Conservation (phyloP, 306 rosid genomes). For the Cucumis cinereus region DNA sequence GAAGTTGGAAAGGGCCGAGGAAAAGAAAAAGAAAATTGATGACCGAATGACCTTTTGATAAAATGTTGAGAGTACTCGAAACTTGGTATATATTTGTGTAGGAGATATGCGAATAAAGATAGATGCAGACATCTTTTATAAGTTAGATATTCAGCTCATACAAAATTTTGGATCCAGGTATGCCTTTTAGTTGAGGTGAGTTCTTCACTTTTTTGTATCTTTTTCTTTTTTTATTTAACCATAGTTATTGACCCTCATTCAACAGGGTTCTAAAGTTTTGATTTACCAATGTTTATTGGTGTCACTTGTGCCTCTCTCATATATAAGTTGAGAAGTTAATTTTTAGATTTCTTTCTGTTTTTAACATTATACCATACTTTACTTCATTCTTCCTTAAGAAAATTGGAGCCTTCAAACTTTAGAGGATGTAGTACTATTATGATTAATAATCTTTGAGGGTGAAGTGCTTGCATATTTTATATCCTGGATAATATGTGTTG, state of each 20-base stretch:
- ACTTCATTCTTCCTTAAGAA: neutral
- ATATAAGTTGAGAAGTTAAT: neutral
- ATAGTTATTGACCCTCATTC: neutral
- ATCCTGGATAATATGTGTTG: neutral
- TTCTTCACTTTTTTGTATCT: neutral
- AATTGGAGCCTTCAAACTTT: too few relatives aligned
- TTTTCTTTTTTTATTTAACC: neutral
- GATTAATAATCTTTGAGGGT: too few relatives aligned
- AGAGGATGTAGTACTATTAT: too few relatives aligned
- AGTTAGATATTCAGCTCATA: neutral
- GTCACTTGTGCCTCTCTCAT: neutral
- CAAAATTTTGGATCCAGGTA: neutral
- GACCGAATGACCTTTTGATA: neutral
- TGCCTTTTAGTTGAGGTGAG: neutral
- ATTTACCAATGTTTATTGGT: neutral
- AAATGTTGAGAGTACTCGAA: neutral
- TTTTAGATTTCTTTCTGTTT: neutral
- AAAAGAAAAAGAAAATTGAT: neutral
- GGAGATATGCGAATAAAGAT: neutral
- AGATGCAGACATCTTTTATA: neutral
- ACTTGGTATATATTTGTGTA: neutral
- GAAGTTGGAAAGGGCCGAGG: slow-evolving; percentile 10
- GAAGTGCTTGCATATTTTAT: neutral
- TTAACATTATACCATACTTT: neutral
- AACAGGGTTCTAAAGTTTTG: neutral